phyloP scores from a whole-genome alignment of 2,329 filamentous ascomycete genomes.

The Bipolaris victoriae region DNA sequence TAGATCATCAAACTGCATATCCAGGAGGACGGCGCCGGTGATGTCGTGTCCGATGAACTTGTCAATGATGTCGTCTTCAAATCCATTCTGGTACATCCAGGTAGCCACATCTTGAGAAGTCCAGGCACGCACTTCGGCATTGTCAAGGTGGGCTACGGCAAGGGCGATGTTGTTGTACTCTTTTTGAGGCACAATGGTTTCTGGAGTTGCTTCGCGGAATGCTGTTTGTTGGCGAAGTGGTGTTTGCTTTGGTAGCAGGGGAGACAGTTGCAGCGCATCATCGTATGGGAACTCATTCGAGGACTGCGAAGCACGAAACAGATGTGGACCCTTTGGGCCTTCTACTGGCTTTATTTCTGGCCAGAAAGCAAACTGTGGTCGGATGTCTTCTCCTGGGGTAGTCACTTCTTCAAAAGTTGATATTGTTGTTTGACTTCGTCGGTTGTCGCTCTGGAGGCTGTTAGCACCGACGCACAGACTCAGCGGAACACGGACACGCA shows the following conservation, averaged over 20 bases:
- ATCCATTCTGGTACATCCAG: slow-evolving; percentile 84
- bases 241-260: slow-evolving; percentile 70
- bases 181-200: slow-evolving; percentile 45
- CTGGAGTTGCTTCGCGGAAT: slow-evolving; percentile 47
- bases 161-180: slow-evolving; percentile 60
- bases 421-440: slow-evolving; percentile 81
- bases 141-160: slow-evolving; percentile 63
- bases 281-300: slow-evolving; percentile 60
- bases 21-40: slow-evolving; percentile 82
- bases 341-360: slow-evolving; percentile 70
- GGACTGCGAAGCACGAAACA: slow-evolving; percentile 76
- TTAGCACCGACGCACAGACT: slow-evolving; percentile 29
- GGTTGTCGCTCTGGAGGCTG: slow-evolving; percentile 58
- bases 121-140: slow-evolving; percentile 68
- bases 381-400: slow-evolving; percentile 70
- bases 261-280: slow-evolving; percentile 70
- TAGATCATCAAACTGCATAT: slow-evolving; percentile 88
- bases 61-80: slow-evolving; percentile 77
- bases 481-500: slow-evolving; percentile 53
- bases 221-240: slow-evolving; percentile 52
- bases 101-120: slow-evolving; percentile 77
- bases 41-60: slow-evolving; percentile 94
- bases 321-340: slow-evolving; percentile 83
- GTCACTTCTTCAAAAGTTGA: slow-evolving; percentile 85
- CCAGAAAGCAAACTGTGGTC: slow-evolving; percentile 65